Percentiles rank a stretch among this genome's conserved stretches.
These are phyloP conservation scores for Cercophora sp. DNA, from an alignment of 495 filamentous ascomycete species.

Conservation along the genomic window DNA sequence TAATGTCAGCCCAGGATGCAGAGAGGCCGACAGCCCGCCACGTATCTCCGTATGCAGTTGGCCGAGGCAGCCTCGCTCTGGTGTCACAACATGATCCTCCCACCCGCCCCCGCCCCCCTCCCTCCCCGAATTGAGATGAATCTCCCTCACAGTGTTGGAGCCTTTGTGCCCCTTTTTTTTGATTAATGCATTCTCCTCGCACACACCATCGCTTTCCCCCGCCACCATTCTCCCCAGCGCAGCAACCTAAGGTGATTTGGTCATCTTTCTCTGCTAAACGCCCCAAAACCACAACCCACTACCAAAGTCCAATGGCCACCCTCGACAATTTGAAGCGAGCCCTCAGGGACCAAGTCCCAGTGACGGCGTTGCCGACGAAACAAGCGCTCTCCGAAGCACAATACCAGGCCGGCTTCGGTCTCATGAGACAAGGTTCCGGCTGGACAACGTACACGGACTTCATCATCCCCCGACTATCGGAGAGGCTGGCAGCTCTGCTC, in stretches of 20 bases:
- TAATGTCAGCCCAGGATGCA: neutral
- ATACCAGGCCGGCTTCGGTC: conserved; percentile 52
- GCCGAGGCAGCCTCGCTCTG: neutral
- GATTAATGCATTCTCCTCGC: neutral
- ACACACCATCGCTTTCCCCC: neutral
- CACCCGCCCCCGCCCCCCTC: no score
- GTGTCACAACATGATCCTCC: neutral
- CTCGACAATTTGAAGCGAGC: conserved; percentile 47
- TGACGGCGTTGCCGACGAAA: conserved; percentile 23
- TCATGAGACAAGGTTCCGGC: conserved; percentile 41
- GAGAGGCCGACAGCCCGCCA: conserved; percentile 1
- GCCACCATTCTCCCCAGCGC: neutral
- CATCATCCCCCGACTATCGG: conserved; percentile 53
- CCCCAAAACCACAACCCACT: neutral
- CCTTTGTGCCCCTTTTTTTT: no score
- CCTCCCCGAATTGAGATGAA: no score
- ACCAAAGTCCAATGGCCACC: conserved; percentile 42
- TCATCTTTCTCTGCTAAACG: no score
- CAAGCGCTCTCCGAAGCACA: conserved; percentile 50
- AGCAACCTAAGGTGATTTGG: neutral
- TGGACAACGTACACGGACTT: conserved; percentile 52
- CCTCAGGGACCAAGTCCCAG: conserved; percentile 39
- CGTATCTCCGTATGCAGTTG: neutral
- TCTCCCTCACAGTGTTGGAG: no score
- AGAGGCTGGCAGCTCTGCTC: conserved; percentile 46